Evolutionary conservation across 2,329 filamentous ascomycete species (phyloP).

Genomic region (Fusarium secorum): DNA sequence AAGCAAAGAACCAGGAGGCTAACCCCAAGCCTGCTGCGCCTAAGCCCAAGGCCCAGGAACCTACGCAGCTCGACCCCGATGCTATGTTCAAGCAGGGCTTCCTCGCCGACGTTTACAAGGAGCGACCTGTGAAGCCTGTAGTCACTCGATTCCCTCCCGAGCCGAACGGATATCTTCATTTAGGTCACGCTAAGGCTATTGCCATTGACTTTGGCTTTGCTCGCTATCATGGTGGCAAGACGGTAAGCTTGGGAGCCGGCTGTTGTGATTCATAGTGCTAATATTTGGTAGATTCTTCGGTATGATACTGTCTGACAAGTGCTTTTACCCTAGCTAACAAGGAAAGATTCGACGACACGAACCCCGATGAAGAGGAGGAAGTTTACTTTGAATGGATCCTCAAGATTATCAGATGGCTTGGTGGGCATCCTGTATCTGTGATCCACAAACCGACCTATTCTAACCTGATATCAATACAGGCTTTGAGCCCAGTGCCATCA

Average conservation of each 20-base stretch:
- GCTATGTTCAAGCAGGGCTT: constrained; percentile 85
- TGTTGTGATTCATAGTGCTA: constrained; percentile 2
- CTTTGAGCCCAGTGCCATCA: constrained; percentile 80
- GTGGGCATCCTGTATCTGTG: constrained; percentile 17
- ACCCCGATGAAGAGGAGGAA: constrained; percentile 92
- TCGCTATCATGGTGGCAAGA: constrained; percentile 77
- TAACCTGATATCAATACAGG: constrained; percentile 41
- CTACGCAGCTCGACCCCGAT: constrained; percentile 59
- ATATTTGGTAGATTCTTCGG: constrained; percentile 43
- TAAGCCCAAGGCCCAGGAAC: constrained; percentile 58
- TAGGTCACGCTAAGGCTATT: constrained; percentile 95
- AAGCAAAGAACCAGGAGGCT: constrained; percentile 44
- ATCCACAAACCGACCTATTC: background rate
- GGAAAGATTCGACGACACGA: constrained; percentile 89
- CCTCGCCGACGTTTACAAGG: constrained; percentile 74
- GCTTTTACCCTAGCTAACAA: constrained; percentile 11
- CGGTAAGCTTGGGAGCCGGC: constrained; percentile 34
- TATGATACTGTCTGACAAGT: constrained; percentile 13
- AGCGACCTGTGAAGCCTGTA: constrained; percentile 68
- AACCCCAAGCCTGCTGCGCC: constrained; percentile 41
- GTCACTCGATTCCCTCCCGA: constrained; percentile 82
- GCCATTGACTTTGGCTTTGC: constrained; percentile 97
- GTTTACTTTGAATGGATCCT: constrained; percentile 88
- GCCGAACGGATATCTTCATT: constrained; percentile 92
- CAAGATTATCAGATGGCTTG: constrained; percentile 83